Evolutionary conservation across 805 yeast species (phyloP), one percentile per base, ranked within the genome.

Genomic region (Naumovozyma castellii): DNA sequence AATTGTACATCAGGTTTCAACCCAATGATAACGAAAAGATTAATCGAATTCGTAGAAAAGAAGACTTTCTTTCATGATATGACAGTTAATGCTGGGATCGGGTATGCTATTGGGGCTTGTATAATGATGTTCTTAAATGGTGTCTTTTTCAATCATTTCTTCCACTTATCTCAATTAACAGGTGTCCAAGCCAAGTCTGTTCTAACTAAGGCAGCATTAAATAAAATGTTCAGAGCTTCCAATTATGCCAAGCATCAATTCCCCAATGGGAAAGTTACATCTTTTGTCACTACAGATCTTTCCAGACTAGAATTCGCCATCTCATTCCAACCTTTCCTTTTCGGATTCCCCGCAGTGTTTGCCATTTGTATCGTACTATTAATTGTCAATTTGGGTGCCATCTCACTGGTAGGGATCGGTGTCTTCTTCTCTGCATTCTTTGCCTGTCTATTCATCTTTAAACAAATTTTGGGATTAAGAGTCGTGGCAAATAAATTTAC

Each of bases 211-310:
- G 78, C 81, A 5, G 67, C 84, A 16, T 68, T 83, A 43, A 74
- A 73, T 40, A 87, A 87, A 57, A 71, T 88, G 10, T 74, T 84
- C 48, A 66, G 56, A 40, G 64, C 86, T 13, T 73, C 78, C 43
- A 70, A 76, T 9, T 67, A 66, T 36, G 73, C 88, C 2, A 71
- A 71, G 39, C 72, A 72, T 46, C 66, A 71, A 43, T 84, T 64
- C 52, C 78, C 94, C 1, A 69, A 76, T 18, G 80, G 90, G 33
- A 76, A 73, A 43, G 72, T 87, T 41, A 84, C 94, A 22, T 77
- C 87, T 8, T 62, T 85, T 57, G 73, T 86, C 57, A 84, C 92
- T 45, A 78, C 94, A 2, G 96, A 87, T 56, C 65, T 86, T 30
- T 73, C 88, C 13, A 75, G 95, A 53, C 70, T 87, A 27, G 95